Evolutionary conservation across 306 rosid species (phyloP), one percentile per base, ranked within the genome.

Genomic region (Acacia crassicarpa): DNA sequence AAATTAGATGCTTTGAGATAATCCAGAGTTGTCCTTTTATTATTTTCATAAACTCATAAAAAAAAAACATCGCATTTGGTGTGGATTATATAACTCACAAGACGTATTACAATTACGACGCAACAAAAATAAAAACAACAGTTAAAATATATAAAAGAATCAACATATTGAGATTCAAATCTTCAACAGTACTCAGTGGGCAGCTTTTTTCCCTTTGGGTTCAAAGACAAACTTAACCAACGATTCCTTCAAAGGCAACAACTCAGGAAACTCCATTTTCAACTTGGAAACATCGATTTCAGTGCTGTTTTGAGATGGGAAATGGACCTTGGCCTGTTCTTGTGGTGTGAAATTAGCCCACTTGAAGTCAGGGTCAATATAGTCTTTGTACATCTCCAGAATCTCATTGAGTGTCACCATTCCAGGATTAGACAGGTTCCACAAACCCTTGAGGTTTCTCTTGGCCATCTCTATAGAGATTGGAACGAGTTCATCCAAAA

Each of bases 241-340:
- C 3, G 92, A 89, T 14, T 87, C 90, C 78, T 85, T 89, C 48
- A 81, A 78, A 19, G 85, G 35, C 16, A 89, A 71, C 48, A 89
- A 7, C 76, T 87, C 86, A 13, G 92, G 92, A 80, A 87, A 87
- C 77, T 89, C 92, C 71, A 72, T 83, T 83, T 76, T 83, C 86
- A 89, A 70, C 74, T 85, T 89, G 6, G 88, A 83, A 33, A 90
- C 90, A 83, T 89, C 89, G 71, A 85, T 27, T 43, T 67, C 44
- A 5, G 44, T 3, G 17, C 5, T 68, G 54, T 13, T 51, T 23
- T 53, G 41, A 67, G 23, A 33, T 38, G 76, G 43, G 48, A 78
- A 53, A 22, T 78, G 76, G 23, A 30, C 82, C 27, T 13, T 12
- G 38, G 58, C 75, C 6, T 78, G 41, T 53, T 78, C 67, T 53